Evolutionary conservation across 2,329 filamentous ascomycete genomes (phyloP).

Genomic region (Phaeosphaeria sp.): DNA sequence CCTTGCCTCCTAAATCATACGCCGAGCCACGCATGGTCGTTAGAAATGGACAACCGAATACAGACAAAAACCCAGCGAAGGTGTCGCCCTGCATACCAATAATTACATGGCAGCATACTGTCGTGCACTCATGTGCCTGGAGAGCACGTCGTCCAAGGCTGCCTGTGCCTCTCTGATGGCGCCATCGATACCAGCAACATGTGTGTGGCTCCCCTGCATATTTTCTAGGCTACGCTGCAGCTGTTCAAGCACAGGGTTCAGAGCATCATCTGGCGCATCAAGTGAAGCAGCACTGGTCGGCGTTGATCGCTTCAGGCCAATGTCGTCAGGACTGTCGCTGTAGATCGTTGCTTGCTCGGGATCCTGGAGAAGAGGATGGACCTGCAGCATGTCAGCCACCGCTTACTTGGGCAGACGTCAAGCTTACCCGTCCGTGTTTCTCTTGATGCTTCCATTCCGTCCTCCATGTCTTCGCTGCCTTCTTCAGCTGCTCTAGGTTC

Average conservation of each 20-base stretch:
- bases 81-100: slow-evolving; percentile 32
- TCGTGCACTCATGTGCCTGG: slow-evolving; percentile 36
- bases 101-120: slow-evolving; percentile 41
- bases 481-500: slow-evolving; percentile 36
- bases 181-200: slow-evolving; percentile 44
- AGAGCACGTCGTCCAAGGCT: slow-evolving; percentile 45
- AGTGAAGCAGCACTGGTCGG: slow-evolving; percentile 25
- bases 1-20: slow-evolving; percentile 18
- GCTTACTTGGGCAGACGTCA: slow-evolving; percentile 7
- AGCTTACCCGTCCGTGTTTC: slow-evolving; percentile 36
- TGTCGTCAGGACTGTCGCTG: slow-evolving; percentile 41
- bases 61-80: slow-evolving; percentile 16
- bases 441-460: slow-evolving; percentile 39
- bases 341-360: slow-evolving; percentile 17
- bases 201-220: slow-evolving; percentile 47
- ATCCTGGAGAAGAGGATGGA: slow-evolving; percentile 42
- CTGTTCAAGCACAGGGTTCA: slow-evolving; percentile 45
- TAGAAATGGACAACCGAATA: slow-evolving; percentile 20
- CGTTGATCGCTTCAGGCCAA: slow-evolving; percentile 30
- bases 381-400: slow-evolving; percentile 30
- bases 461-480: slow-evolving; percentile 36
- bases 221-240: slow-evolving; percentile 47
- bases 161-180: slow-evolving; percentile 37
- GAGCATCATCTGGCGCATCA: slow-evolving; percentile 38
- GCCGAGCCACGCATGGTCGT: slow-evolving; percentile 26